Percentiles rank a stretch among this genome's conserved stretches.
Evolutionary conservation across 179 eudicot genomes (phyloP).

Genomic region (Pouteria campechiana): DNA sequence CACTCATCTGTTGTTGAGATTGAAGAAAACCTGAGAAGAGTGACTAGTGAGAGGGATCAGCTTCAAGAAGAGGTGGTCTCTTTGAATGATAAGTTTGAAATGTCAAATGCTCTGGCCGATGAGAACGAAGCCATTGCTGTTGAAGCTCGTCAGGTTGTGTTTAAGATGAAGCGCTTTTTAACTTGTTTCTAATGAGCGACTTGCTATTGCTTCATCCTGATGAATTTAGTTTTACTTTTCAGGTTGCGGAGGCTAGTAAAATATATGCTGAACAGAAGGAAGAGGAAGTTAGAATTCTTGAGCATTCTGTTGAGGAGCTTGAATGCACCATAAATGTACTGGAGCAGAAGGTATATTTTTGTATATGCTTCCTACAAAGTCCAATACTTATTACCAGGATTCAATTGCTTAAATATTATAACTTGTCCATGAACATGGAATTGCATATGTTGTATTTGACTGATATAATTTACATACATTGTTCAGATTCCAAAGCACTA

Average conservation of each 20-base stretch:
- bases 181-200: neutral
- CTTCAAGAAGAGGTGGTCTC: slow-evolving; percentile 25
- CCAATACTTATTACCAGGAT: too few relatives aligned
- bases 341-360: slow-evolving; percentile 46
- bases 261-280: slow-evolving; percentile 56
- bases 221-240: slow-evolving; percentile 1
- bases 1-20: slow-evolving; percentile 18
- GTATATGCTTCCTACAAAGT: too few relatives aligned
- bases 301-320: slow-evolving; percentile 57
- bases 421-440: too few relatives aligned
- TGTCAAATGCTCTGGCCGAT: slow-evolving; percentile 44
- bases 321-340: slow-evolving; percentile 49
- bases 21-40: slow-evolving; percentile 24
- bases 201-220: neutral
- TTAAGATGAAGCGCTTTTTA: neutral
- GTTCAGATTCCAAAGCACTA: too few relatives aligned
- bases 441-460: too few relatives aligned
- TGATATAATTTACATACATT: too few relatives aligned
- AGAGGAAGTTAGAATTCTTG: slow-evolving; percentile 60
- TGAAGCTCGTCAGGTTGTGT: slow-evolving; percentile 58
- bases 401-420: too few relatives aligned
- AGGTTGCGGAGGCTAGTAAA: slow-evolving; percentile 57
- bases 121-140: slow-evolving; percentile 61
- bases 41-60: slow-evolving; percentile 33
- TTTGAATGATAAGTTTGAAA: slow-evolving; percentile 39